Evolutionary conservation across 345 rosid genomes (phyloP).

Genomic region (Brassica incana): DNA sequence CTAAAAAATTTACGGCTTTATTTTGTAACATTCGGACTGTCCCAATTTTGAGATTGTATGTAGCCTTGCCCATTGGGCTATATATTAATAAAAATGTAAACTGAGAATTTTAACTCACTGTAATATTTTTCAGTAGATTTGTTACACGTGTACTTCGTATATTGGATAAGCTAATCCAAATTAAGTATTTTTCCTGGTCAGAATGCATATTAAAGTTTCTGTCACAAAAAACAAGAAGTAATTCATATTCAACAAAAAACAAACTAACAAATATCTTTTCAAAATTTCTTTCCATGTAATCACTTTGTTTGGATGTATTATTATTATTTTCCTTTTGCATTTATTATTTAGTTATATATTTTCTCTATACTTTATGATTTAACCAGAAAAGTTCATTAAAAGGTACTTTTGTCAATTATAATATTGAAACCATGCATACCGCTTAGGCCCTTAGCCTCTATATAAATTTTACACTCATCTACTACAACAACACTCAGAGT

Average conservation of each 20-base stretch:
- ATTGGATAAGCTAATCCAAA: neutral
- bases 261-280: slow-evolving; percentile 5
- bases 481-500: slow-evolving; percentile 17
- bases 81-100: too few relatives aligned
- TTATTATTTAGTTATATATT: slow-evolving; percentile 2
- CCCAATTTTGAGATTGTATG: too few relatives aligned
- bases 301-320: slow-evolving; percentile 6
- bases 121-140: too few relatives aligned
- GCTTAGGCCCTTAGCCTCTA: neutral
- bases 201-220: neutral
- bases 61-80: too few relatives aligned
- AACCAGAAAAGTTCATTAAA: neutral
- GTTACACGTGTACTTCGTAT: too few relatives aligned
- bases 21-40: too few relatives aligned
- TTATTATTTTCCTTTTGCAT: neutral
- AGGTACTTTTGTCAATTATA: neutral
- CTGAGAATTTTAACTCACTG: too few relatives aligned
- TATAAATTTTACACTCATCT: slow-evolving; percentile 23
- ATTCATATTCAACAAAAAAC: neutral
- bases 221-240: neutral
- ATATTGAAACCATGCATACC: slow-evolving; percentile 12
- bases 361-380: neutral
- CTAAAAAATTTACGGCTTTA: too few relatives aligned
- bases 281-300: neutral
- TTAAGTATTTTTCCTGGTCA: slow-evolving; percentile 2